Evolutionary conservation across 1,284 basidiomycete genomes (phyloP).

Genomic region (Ceratobasidium sp.): DNA sequence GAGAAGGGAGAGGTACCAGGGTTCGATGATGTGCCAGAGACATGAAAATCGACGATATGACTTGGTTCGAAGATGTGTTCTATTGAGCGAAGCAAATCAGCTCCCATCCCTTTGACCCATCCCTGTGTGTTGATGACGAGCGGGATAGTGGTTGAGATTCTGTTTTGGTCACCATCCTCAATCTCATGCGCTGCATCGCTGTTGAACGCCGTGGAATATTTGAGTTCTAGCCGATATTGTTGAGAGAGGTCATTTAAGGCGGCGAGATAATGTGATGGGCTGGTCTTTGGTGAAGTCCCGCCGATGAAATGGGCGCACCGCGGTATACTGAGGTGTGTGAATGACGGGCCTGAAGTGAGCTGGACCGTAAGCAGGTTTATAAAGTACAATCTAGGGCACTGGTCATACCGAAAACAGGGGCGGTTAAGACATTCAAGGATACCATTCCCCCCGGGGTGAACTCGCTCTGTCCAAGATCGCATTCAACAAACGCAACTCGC

Average conservation of each 20-base stretch:
- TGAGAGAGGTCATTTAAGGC: constrained; percentile 76
- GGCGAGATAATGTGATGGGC: constrained; percentile 82
- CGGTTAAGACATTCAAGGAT: constrained; percentile 77
- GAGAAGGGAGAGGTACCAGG: not conserved
- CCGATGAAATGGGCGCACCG: constrained; percentile 86
- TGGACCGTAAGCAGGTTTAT: not conserved
- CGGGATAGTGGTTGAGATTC: constrained; percentile 63
- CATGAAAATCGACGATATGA: constrained; percentile 67
- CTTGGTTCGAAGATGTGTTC: constrained; percentile 74
- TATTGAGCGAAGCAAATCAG: constrained; percentile 78
- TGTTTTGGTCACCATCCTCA: constrained; percentile 48
- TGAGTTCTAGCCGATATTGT: constrained; percentile 77
- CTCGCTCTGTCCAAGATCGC: constrained; percentile 93
- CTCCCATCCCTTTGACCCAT: constrained; percentile 94
- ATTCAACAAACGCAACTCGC: constrained; percentile 89
- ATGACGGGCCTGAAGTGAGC: constrained; percentile 75
- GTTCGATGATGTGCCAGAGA: not conserved
- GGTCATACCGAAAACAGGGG: constrained; percentile 73
- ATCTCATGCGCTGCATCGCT: constrained; percentile 48
- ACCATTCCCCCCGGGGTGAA: constrained; percentile 91
- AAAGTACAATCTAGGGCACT: not conserved
- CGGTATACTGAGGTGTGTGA: constrained; percentile 81
- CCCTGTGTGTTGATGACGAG: constrained; percentile 97
- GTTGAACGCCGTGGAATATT: constrained; percentile 58
- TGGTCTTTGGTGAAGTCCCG: constrained; percentile 77